These are phyloP conservation scores for Tagetes erecta DNA, from an alignment of 129 eudicot genomes.

Conservation along the genomic window DNA sequence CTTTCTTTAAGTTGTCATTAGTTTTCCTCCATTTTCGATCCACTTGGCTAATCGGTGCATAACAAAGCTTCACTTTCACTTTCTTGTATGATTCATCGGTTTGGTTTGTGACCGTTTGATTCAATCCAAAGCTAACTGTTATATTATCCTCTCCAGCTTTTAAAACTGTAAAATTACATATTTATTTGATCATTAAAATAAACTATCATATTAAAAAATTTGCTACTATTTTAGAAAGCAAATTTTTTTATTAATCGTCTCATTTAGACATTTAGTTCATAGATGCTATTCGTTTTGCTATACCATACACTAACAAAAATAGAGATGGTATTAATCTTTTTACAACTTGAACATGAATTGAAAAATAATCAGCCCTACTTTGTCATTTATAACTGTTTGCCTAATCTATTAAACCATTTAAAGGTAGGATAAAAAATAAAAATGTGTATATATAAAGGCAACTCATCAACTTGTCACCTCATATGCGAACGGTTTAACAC, in stretches of 20 bases:
- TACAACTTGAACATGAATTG: not conserved
- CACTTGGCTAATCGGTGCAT: slow-evolving; percentile 45
- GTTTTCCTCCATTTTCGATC: slow-evolving; percentile 51
- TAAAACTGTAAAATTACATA: slow-evolving; percentile 32
- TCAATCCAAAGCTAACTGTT: slow-evolving; percentile 30
- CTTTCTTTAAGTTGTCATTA: slow-evolving; percentile 32
- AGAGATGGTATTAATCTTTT: not conserved
- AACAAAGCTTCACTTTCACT: slow-evolving; percentile 45
- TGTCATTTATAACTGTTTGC: not conserved
- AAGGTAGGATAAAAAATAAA: too few relatives aligned
- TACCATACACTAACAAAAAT: not conserved
- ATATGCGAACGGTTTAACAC: not conserved
- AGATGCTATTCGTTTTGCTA: too few relatives aligned
- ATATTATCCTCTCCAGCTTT: slow-evolving; percentile 43
- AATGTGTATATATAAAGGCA: not conserved
- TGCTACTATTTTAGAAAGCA: not conserved
- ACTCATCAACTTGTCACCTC: too few relatives aligned
- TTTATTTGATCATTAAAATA: too few relatives aligned
- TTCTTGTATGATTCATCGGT: slow-evolving; percentile 27
- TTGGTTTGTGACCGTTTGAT: slow-evolving; percentile 22
- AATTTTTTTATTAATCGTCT: too few relatives aligned
- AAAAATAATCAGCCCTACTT: not conserved
- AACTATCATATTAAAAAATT: too few relatives aligned
- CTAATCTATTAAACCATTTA: not conserved
- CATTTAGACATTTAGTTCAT: too few relatives aligned